Percentiles rank a stretch among this genome's conserved stretches.
These are phyloP conservation scores for Talaromyces marneffei DNA, from an alignment of 2,329 filamentous ascomycete genomes.

Conservation along the genomic window DNA sequence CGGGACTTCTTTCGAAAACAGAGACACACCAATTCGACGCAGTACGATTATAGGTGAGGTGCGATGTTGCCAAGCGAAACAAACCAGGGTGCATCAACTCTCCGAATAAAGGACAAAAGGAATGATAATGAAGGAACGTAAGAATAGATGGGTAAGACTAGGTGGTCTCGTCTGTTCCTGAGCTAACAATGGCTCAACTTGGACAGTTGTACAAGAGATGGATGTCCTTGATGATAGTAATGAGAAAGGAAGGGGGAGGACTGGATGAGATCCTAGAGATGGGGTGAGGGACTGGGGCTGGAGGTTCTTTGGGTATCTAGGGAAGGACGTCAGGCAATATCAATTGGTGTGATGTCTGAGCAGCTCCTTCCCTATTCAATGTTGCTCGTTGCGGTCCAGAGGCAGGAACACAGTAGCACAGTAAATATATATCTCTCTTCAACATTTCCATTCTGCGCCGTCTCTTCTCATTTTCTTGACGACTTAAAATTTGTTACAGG, in stretches of 20 bases:
- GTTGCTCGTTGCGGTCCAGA: not conserved
- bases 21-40: not conserved
- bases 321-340: not conserved
- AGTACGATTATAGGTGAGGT: not conserved
- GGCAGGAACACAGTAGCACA: not conserved
- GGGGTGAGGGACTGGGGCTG: not conserved
- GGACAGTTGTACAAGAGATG: not conserved
- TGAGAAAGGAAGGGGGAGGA: not conserved
- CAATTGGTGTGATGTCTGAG: too few relatives aligned
- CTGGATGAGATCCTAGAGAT: not conserved
- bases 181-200: not conserved
- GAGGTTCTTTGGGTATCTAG: not conserved
- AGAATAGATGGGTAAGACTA: conserved; percentile 11
- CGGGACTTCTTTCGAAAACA: not conserved
- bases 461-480: not conserved
- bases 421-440: not conserved
- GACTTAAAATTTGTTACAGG: not conserved
- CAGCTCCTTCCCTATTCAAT: not conserved
- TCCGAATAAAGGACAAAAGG: not conserved
- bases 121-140: not conserved
- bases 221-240: not conserved
- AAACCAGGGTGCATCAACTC: not conserved
- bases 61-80: not conserved
- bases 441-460: not conserved
- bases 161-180: not conserved